phyloP scores from a whole-genome alignment of 2,329 filamentous ascomycete species.

The Verticillium alfalfae region DNA sequence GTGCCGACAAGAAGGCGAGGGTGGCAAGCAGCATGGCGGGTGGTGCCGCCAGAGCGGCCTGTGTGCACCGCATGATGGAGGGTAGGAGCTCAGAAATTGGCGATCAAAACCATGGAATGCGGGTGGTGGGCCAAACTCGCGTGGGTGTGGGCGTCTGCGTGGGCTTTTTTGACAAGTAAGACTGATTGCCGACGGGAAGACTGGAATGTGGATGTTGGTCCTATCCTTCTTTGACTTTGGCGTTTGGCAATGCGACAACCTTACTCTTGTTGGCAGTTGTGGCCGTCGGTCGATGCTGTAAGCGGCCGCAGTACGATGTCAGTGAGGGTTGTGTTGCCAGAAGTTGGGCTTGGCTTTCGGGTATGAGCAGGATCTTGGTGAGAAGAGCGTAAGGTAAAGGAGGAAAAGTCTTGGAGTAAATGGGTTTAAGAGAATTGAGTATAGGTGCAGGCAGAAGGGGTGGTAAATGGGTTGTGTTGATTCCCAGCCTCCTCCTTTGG shows the following conservation, averaged over 20 bases:
- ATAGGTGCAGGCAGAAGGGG: neutral
- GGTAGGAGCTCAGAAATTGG: neutral
- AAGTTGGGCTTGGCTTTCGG: neutral
- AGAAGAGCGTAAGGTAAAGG: neutral
- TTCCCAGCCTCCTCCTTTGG: neutral
- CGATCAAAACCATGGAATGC: neutral
- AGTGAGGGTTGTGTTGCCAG: neutral
- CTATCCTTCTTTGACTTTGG: neutral
- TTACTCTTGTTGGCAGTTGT: neutral
- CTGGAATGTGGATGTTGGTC: neutral
- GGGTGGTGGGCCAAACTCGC: neutral
- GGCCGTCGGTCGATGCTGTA: neutral
- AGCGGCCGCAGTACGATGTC: neutral
- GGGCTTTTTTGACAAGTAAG: neutral
- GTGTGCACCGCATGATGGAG: constrained; percentile 2
- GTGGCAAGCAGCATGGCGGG: constrained; percentile 7
- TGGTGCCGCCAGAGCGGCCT: neutral
- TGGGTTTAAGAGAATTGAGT: constrained; percentile 7
- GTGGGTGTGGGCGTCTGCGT: constrained; percentile 8
- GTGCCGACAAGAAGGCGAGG: constrained; percentile 32
- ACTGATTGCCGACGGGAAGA: neutral
- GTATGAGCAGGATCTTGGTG: neutral
- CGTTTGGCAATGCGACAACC: neutral
- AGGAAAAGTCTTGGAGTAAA: constrained; percentile 5
- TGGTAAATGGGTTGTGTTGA: constrained; percentile 1